Evolutionary conservation across 169 alveolate genomes (phyloP).

Genomic region (Plasmodium vivax): DNA sequence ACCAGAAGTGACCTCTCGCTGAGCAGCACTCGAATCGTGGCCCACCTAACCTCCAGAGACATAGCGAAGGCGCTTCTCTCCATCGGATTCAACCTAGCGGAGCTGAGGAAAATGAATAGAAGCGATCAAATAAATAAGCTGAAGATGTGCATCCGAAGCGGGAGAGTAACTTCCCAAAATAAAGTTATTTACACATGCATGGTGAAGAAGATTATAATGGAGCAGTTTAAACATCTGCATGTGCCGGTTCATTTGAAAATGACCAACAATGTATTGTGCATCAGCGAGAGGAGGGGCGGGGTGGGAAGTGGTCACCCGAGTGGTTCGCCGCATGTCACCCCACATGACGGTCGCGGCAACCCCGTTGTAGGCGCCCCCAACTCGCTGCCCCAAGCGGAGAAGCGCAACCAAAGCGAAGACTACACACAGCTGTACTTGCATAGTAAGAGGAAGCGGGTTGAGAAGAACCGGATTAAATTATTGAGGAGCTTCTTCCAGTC

Average conservation of each 20-base stretch:
- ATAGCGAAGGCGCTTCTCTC: constrained; percentile 1
- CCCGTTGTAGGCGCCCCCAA: background rate
- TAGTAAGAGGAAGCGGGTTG: background rate
- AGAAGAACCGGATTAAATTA: constrained; percentile 19
- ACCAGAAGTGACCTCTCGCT: background rate
- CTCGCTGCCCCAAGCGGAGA: background rate
- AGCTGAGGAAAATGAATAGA: constrained; percentile 31
- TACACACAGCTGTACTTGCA: background rate
- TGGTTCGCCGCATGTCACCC: background rate
- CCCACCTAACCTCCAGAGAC: constrained; percentile 9
- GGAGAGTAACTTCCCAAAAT: constrained; percentile 1
- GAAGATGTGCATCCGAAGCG: constrained; percentile 3
- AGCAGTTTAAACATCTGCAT: constrained; percentile 39
- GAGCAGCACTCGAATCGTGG: background rate
- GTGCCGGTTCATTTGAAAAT: constrained; percentile 37
- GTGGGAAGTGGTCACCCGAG: background rate
- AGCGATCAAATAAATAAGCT: constrained; percentile 33
- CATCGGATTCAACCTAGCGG: background rate
- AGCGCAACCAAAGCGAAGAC: background rate
- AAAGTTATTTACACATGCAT: constrained; percentile 30
- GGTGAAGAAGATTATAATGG: constrained; percentile 48
- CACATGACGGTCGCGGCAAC: background rate
- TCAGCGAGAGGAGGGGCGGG: constrained; percentile 9
- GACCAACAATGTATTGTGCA: constrained; percentile 19
- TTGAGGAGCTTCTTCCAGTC: constrained; percentile 15